Evolutionary conservation across 2,329 filamentous ascomycete species (phyloP).

Genomic region (Sordariomycetes sp.): DNA sequence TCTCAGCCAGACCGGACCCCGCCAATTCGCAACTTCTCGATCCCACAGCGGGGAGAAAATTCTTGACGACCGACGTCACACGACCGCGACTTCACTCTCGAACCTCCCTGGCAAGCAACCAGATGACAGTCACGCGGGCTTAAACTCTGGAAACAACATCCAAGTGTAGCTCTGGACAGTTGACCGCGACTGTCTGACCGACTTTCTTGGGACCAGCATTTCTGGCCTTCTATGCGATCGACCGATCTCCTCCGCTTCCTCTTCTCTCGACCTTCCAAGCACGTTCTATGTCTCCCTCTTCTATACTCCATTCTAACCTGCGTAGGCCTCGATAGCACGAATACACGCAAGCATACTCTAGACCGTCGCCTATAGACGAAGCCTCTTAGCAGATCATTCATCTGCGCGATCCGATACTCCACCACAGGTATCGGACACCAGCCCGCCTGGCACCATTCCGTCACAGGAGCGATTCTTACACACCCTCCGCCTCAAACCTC

Average conservation of each 20-base stretch:
- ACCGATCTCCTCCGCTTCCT: constrained; percentile 87
- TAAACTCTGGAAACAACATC: no score
- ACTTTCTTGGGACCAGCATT: constrained; percentile 10
- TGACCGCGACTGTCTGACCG: neutral
- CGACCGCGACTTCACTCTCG: no score
- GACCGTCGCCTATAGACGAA: no score
- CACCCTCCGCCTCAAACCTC: constrained; percentile 75
- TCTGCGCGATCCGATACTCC: constrained; percentile 63
- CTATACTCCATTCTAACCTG: no score
- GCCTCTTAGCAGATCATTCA: constrained; percentile 13
- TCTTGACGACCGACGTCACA: no score
- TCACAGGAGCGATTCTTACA: constrained; percentile 74
- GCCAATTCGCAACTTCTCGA: no score
- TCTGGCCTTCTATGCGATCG: constrained; percentile 71
- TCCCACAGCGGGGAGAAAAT: no score
- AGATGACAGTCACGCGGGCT: no score
- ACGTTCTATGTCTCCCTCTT: constrained; percentile 29
- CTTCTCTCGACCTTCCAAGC: constrained; percentile 85
- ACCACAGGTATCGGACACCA: constrained; percentile 72
- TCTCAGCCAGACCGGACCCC: no score
- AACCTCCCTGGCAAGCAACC: no score
- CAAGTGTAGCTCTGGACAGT: no score
- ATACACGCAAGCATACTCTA: neutral
- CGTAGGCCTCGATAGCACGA: constrained; percentile 52
- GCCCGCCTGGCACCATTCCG: constrained; percentile 74